These are phyloP conservation scores for Crucihimalaya himalaica DNA, from an alignment of 345 rosid species.

Conservation along the genomic window DNA sequence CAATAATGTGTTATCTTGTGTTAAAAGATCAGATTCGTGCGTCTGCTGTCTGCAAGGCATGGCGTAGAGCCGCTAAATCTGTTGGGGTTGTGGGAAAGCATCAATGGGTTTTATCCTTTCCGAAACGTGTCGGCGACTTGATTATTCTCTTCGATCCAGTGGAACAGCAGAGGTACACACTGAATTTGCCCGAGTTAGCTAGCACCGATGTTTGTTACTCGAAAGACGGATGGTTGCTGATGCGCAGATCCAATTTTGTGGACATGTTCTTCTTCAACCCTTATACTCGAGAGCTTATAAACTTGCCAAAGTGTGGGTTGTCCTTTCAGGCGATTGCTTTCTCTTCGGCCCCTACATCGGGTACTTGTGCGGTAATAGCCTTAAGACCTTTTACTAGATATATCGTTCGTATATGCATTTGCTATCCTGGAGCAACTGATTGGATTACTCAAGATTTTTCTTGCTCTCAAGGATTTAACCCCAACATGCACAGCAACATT, in stretches of 20 bases:
- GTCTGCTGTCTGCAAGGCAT: no score
- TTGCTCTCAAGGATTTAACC: neutral
- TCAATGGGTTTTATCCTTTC: neutral
- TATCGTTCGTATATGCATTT: slow-evolving; percentile 41
- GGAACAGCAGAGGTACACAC: no score
- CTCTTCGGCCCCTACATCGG: slow-evolving; percentile 59
- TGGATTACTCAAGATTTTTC: slow-evolving; percentile 41
- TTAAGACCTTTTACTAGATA: slow-evolving; percentile 1
- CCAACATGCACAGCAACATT: neutral
- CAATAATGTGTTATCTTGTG: no score
- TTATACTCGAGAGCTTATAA: slow-evolving; percentile 45
- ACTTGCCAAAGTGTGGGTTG: slow-evolving; percentile 53
- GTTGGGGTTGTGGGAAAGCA: neutral
- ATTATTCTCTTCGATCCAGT: no score
- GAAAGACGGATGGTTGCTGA: slow-evolving; percentile 69
- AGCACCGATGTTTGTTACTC: slow-evolving; percentile 57
- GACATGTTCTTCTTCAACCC: slow-evolving; percentile 68
- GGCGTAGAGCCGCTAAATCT: no score
- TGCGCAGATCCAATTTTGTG: slow-evolving; percentile 45
- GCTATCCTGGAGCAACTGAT: slow-evolving; percentile 49
- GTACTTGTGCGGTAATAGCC: slow-evolving; percentile 47
- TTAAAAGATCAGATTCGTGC: no score
- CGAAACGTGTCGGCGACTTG: no score
- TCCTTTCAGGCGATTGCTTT: slow-evolving; percentile 56
- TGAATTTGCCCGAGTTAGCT: no score